Conservation (phyloP, 805 yeast species). For the Saccharomycopsis babjevae region DNA sequence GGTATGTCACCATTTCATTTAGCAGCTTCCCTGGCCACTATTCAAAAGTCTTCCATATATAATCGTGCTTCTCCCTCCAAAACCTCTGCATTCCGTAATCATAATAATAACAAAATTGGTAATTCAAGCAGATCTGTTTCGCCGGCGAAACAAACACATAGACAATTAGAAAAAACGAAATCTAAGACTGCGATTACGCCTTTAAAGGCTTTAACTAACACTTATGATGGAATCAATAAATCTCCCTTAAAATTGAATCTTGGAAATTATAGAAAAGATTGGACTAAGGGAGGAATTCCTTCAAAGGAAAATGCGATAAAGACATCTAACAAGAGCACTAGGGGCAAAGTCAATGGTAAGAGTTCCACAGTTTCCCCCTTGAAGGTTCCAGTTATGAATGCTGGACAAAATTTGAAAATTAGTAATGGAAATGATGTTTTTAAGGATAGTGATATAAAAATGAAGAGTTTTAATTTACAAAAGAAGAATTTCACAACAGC, state of each 20-base stretch:
- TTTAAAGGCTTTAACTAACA: not conserved
- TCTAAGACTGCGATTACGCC: not conserved
- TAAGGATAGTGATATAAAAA: not conserved
- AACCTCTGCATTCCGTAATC: not conserved
- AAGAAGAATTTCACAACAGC: not conserved
- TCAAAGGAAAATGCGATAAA: not conserved
- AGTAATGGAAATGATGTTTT: not conserved
- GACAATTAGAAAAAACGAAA: not conserved
- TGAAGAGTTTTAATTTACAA: not conserved
- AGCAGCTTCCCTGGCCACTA: not conserved
- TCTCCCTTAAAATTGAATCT: constrained; percentile 1
- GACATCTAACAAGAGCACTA: not conserved
- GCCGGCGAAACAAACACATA: not conserved
- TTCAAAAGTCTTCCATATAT: not conserved
- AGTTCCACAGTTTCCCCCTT: not conserved
- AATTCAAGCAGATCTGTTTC: not conserved
- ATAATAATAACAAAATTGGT: not conserved
- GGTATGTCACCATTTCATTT: not conserved
- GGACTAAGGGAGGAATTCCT: not conserved
- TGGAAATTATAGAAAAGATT: not conserved
- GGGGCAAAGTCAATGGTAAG: not conserved
- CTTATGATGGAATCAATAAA: not conserved
- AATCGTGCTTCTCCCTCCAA: not conserved
- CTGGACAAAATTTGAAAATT: not conserved
- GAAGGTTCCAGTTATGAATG: not conserved